Conservation (phyloP, 352 stramenopile species). For the Globisporangium heterothallicum region DNA sequence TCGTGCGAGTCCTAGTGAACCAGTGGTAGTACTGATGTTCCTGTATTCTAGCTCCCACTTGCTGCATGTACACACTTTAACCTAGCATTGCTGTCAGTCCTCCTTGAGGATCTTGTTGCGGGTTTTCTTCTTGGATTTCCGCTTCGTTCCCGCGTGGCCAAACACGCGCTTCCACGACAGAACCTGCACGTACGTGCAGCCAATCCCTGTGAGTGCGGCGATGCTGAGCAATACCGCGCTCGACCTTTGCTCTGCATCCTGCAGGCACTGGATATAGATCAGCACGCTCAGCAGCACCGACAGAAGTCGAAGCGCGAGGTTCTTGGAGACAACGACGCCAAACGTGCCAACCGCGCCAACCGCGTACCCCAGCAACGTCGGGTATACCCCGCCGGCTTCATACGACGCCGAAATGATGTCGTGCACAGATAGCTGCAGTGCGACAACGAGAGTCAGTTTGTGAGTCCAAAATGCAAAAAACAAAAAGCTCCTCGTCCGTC, state of each 20-base stretch:
- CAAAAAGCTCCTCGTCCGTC: not conserved
- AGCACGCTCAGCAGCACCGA: conserved; percentile 17
- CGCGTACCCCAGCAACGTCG: conserved; percentile 48
- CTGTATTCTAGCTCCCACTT: no score
- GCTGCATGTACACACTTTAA: conserved; percentile 12
- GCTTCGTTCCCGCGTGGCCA: conserved; percentile 27
- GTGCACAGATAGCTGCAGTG: conserved; percentile 32
- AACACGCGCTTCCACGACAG: conserved; percentile 46
- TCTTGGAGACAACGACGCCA: conserved; percentile 23
- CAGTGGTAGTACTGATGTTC: no score
- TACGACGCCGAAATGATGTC: conserved; percentile 43
- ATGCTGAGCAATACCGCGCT: conserved; percentile 29
- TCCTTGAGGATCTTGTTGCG: conserved; percentile 11
- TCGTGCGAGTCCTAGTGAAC: no score
- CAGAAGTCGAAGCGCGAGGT: conserved; percentile 17
- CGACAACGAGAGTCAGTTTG: not conserved
- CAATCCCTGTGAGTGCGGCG: conserved; percentile 31
- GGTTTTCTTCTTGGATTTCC: conserved; percentile 23
- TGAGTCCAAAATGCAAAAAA: not conserved
- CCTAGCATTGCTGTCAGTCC: not conserved
- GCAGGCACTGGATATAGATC: conserved; percentile 22
- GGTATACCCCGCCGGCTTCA: conserved; percentile 49
- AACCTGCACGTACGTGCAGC: conserved; percentile 57
- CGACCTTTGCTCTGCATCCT: conserved; percentile 21
- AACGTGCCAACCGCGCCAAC: conserved; percentile 37